A percentile compares a stretch with the other conserved stretches of the same genome.
phyloP scores from a whole-genome alignment of 208 protist species.

The Leishmania amazonensis region DNA sequence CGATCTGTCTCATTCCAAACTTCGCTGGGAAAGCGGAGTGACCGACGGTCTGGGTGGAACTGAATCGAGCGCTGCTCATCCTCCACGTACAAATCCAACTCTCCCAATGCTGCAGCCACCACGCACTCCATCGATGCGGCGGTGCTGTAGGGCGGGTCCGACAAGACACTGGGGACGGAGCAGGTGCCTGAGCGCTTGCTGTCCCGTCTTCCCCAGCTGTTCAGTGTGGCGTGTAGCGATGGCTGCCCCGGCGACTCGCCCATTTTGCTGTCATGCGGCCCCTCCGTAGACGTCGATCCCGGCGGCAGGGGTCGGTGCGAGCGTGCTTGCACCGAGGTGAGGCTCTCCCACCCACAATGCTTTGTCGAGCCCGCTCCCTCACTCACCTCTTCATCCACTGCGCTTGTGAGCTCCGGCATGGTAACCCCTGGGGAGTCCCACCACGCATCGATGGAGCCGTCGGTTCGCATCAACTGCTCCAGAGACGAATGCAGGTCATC shows the following conservation, averaged over 20 bases:
- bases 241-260: background rate
- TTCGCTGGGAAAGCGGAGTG: slow-evolving; percentile 2
- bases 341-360: background rate
- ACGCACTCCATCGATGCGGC: slow-evolving; percentile 7
- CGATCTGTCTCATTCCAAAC: background rate
- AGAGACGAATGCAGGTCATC: background rate
- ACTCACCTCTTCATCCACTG: background rate
- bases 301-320: background rate
- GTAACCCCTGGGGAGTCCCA: slow-evolving; percentile 13
- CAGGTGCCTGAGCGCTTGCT: slow-evolving; percentile 1
- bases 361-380: background rate
- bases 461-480: background rate
- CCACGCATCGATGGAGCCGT: slow-evolving; percentile 6
- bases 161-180: background rate
- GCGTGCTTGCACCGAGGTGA: background rate
- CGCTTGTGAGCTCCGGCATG: background rate
- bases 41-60: background rate
- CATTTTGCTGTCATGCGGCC: background rate
- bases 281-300: background rate
- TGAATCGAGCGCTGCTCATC: slow-evolving; percentile 1
- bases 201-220: slow-evolving; percentile 4
- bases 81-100: background rate
- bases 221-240: slow-evolving; percentile 3
- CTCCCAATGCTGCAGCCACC: slow-evolving; percentile 1
- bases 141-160: background rate